Base-by-base conservation (phyloP, 306 rosid species). In the Corylus americana region DNA sequence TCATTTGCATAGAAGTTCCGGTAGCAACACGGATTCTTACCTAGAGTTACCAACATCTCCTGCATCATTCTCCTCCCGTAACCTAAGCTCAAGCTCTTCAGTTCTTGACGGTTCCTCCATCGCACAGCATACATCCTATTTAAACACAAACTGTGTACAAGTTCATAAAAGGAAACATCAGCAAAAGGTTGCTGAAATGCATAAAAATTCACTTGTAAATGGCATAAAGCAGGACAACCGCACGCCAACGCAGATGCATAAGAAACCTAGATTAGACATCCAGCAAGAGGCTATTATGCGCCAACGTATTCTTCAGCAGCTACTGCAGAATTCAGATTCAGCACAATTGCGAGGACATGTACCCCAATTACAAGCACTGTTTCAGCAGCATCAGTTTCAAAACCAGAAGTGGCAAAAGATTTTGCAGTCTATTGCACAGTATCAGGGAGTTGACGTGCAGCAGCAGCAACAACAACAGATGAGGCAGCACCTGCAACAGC, bases 401-500 rank as follows among this genome's bases (percentile, higher is more conserved):
- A 73, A 35, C 35, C 57, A 48, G 48, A 47, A 55, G 11, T 51
- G 74, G 49, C 62, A 29, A 74, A 58, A 55, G 17, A 12, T 42
- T 72, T 75, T 49, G 45, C 70, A 29, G 76, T 29, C 80, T 81
- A 50, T 69, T 77, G 54, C 61, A 35, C 74, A 50, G 68, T 76
- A 49, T 59, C 61, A 62, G 54, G 77, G 62, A 27, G 45, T 53
- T 62, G 59, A 80, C 53, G 53, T 71, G 53, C 53, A 49, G 55
- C 79, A 70, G 71, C 77, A 72, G 37, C 83, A 77, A 69, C 83
- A 77, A 68, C 71, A 27, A 76, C 80, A 71, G 74, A 70, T 61
- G 74, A 75, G 79, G 58, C 80, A 78, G 77, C 82, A 77, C 44
- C 73, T 53, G 57, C 83, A 76, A 55, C 85, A 71, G 48, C 88